These are phyloP conservation scores for Tulasnella sp. DNA, from an alignment of 768 basidiomycete genomes.

Conservation along the genomic window DNA sequence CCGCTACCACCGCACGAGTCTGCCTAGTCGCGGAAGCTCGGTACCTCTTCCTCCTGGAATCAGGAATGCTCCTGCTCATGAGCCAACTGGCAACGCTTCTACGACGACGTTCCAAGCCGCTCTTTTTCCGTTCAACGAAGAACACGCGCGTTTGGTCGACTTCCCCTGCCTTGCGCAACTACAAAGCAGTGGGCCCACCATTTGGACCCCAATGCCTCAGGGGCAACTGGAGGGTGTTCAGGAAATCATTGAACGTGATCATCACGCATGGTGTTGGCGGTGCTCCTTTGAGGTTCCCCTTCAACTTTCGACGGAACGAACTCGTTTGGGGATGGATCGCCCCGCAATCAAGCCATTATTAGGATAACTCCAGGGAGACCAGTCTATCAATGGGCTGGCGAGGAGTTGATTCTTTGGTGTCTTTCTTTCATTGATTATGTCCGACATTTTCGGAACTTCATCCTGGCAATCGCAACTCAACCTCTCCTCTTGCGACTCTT, in stretches of 20 bases:
- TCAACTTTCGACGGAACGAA: conserved; percentile 75
- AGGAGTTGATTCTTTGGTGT: neutral
- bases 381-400: conserved; percentile 33
- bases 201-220: conserved; percentile 31
- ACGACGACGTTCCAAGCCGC: conserved; percentile 62
- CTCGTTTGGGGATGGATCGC: conserved; percentile 55
- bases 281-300: conserved; percentile 75
- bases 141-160: conserved; percentile 67
- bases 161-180: conserved; percentile 70
- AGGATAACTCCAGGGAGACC: conserved; percentile 82
- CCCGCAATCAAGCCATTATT: conserved; percentile 73
- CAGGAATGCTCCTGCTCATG: neutral
- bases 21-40: neutral
- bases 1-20: neutral
- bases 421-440: neutral
- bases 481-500: conserved; percentile 7
- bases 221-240: conserved; percentile 27
- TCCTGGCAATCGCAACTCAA: neutral
- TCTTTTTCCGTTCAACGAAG: conserved; percentile 71
- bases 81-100: neutral
- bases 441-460: conserved; percentile 8
- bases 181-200: conserved; percentile 36
- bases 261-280: conserved; percentile 80
- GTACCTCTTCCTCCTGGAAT: neutral
- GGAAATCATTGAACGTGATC: conserved; percentile 58